Percentiles rank a stretch among this genome's conserved stretches.
Conservation (phyloP, 371 early-diverging fungal genomes). For the Syncephalastrum monosporum region DNA sequence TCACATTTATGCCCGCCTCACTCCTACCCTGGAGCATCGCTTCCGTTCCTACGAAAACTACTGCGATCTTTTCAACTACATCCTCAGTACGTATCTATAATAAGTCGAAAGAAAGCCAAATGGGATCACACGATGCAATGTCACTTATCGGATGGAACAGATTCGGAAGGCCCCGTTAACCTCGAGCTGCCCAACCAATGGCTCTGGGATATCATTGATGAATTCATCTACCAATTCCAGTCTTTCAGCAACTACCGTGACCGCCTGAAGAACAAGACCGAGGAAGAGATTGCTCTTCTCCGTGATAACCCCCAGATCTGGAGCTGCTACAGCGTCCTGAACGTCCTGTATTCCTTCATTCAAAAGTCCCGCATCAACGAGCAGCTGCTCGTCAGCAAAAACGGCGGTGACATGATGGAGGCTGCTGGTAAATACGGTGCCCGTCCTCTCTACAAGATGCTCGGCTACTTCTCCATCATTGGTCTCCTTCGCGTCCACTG, state of each 20-base stretch:
- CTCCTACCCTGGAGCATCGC: constrained; percentile 87
- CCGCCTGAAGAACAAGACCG: constrained; percentile 77
- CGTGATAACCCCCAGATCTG: constrained; percentile 88
- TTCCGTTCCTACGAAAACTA: constrained; percentile 94
- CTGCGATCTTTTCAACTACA: constrained; percentile 94
- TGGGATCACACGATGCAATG: not conserved
- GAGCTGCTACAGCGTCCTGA: constrained; percentile 93
- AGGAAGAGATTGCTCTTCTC: constrained; percentile 79
- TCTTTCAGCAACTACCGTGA: constrained; percentile 92
- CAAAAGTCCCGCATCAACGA: constrained; percentile 93
- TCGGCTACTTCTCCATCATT: constrained; percentile 95
- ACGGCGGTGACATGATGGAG: constrained; percentile 86
- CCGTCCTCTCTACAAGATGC: constrained; percentile 87
- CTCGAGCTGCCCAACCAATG: constrained; percentile 96
- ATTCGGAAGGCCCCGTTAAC: constrained; percentile 78
- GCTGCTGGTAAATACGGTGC: constrained; percentile 80
- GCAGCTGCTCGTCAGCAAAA: constrained; percentile 84
- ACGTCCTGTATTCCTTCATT: constrained; percentile 91
- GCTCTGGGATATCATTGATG: constrained; percentile 98
- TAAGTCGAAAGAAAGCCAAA: no score
- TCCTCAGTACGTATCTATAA: constrained; percentile 68
- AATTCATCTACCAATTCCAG: constrained; percentile 98
- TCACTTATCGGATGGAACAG: constrained; percentile 24
- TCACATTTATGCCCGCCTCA: constrained; percentile 89
- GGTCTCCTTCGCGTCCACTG: constrained; percentile 94